Evolutionary conservation across 805 yeast species (phyloP).

Genomic region (Candida morakotiae): DNA sequence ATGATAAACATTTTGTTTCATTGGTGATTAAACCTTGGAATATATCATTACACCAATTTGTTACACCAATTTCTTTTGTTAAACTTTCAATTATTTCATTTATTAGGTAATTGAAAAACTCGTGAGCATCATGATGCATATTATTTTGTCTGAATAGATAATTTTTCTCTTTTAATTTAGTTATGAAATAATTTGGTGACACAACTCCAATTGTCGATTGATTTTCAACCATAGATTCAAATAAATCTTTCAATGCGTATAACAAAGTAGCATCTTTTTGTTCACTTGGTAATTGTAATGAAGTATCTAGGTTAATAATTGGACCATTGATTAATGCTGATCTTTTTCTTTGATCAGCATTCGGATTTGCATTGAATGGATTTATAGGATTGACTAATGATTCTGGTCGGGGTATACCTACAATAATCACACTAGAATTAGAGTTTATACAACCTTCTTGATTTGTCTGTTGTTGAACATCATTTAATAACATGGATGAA

Average conservation of each 20-base stretch:
- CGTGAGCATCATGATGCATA: constrained; percentile 99
- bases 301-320: constrained; percentile 72
- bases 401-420: constrained; percentile 42
- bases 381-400: constrained; percentile 29
- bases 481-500: constrained; percentile 29
- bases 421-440: constrained; percentile 29
- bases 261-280: constrained; percentile 27
- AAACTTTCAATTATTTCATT: constrained; percentile 64
- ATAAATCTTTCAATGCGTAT: constrained; percentile 77
- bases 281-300: constrained; percentile 41
- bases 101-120: constrained; percentile 81
- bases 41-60: constrained; percentile 58
- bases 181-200: constrained; percentile 72
- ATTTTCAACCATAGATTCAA: constrained; percentile 77
- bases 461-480: constrained; percentile 12
- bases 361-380: constrained; percentile 36
- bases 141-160: constrained; percentile 74
- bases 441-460: constrained; percentile 22
- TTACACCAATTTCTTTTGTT: constrained; percentile 29
- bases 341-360: constrained; percentile 72
- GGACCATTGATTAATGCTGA: constrained; percentile 81
- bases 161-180: constrained; percentile 75
- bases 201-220: constrained; percentile 72
- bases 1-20: constrained; percentile 84
- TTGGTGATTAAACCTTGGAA: constrained; percentile 85